phyloP scores from a whole-genome alignment of 345 rosid genomes.

The Capsella bursapastoris region DNA sequence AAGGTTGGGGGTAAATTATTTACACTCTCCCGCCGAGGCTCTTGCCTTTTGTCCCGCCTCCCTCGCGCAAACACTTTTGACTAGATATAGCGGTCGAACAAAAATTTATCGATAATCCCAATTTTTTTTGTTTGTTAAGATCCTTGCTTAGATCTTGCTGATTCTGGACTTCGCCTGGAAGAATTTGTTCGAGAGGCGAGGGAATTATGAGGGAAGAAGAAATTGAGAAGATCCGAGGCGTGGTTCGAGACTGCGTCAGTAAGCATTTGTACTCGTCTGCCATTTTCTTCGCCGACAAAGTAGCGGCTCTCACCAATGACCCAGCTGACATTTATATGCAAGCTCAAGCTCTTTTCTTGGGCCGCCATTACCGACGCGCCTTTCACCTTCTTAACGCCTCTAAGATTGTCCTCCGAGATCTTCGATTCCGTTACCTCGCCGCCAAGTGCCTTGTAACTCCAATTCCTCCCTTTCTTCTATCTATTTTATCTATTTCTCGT shows the following conservation, averaged over 20 bases:
- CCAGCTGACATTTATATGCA: slow-evolving; percentile 94
- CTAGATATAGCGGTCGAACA: neutral
- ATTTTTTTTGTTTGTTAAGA: neutral
- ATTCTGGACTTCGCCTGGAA: neutral
- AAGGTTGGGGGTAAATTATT: neutral
- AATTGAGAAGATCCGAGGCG: slow-evolving; percentile 87
- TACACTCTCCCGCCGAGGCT: slow-evolving; percentile 35
- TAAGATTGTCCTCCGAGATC: slow-evolving; percentile 89
- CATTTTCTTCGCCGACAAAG: slow-evolving; percentile 93
- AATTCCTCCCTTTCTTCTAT: neutral
- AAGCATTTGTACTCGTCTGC: slow-evolving; percentile 97
- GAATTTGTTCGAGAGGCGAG: neutral
- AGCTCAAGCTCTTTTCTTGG: slow-evolving; percentile 93
- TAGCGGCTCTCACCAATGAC: slow-evolving; percentile 76
- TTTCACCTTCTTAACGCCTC: slow-evolving; percentile 93
- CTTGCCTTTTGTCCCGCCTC: slow-evolving; percentile 25
- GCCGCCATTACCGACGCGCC: slow-evolving; percentile 94
- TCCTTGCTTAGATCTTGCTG: neutral
- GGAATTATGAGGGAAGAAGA: slow-evolving; percentile 80
- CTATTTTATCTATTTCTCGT: neutral
- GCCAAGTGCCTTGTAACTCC: slow-evolving; percentile 86
- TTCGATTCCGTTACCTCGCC: slow-evolving; percentile 95
- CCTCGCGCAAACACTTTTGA: slow-evolving; percentile 2
- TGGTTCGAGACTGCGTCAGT: slow-evolving; percentile 94
- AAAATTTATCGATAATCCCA: slow-evolving; percentile 6